phyloP scores from a whole-genome alignment of 768 basidiomycete species.

The Psilocybe sp. region DNA sequence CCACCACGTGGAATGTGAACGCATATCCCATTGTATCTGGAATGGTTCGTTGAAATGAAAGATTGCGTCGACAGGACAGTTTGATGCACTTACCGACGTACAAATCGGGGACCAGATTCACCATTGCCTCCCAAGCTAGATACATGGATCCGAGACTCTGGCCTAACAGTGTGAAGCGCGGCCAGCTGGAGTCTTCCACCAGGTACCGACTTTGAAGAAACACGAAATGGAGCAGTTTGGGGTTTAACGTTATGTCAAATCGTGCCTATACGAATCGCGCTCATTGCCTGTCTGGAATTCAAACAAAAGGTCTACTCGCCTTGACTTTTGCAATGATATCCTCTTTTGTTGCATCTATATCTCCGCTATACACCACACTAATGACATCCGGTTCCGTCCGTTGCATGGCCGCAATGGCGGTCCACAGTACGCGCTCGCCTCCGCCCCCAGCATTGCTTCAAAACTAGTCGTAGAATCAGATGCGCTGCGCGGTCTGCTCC shows the following conservation, averaged over 20 bases:
- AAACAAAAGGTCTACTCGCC: slow-evolving; percentile 39
- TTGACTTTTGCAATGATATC: slow-evolving; percentile 80
- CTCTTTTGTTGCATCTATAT: slow-evolving; percentile 74
- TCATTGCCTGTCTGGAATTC: not conserved
- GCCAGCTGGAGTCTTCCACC: slow-evolving; percentile 83
- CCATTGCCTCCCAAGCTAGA: slow-evolving; percentile 81
- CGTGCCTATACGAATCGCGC: slow-evolving; percentile 47
- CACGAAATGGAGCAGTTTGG: slow-evolving; percentile 73
- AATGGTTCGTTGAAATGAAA: slow-evolving; percentile 3
- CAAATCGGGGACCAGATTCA: slow-evolving; percentile 78
- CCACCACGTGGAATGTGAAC: slow-evolving; percentile 83
- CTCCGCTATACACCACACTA: slow-evolving; percentile 87
- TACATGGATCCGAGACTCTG: slow-evolving; percentile 88
- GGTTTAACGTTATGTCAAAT: slow-evolving; percentile 75
- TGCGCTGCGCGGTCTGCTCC: slow-evolving; percentile 3
- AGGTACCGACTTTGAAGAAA: slow-evolving; percentile 67
- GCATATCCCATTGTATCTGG: slow-evolving; percentile 98
- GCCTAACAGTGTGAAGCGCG: slow-evolving; percentile 86
- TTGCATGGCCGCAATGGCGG: slow-evolving; percentile 78
- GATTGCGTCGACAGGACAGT: not conserved
- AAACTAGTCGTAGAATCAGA: slow-evolving; percentile 37
- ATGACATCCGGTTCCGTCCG: slow-evolving; percentile 60
- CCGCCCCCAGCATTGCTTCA: slow-evolving; percentile 92
- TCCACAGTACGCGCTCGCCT: slow-evolving; percentile 95
- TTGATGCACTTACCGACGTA: slow-evolving; percentile 68